phyloP scores from a whole-genome alignment of 148 eudicot genomes.

The Agrostemma githago region DNA sequence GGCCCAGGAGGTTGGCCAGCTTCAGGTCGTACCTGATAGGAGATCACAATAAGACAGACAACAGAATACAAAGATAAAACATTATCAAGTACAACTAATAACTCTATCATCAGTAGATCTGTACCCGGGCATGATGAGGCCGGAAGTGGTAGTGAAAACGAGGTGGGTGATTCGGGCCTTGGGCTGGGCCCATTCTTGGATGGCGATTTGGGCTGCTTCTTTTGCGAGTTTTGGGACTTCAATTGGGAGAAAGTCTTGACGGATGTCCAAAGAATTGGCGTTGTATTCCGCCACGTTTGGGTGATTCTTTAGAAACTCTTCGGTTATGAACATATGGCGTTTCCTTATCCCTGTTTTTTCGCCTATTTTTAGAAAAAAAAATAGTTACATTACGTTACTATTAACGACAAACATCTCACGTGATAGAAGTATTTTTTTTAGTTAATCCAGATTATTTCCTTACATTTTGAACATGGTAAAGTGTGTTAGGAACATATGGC shows the following conservation, averaged over 20 bases:
- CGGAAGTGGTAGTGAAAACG: slow-evolving; percentile 14
- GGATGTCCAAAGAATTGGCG: neutral
- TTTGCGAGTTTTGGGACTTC: slow-evolving; percentile 9
- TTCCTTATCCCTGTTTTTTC: neutral
- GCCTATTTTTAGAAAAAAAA: neutral
- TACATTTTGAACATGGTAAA: too few species aligned
- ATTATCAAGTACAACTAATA: too few species aligned
- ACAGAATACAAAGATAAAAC: too few species aligned
- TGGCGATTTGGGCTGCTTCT: neutral
- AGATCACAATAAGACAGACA: too few species aligned
- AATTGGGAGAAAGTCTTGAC: slow-evolving; percentile 2
- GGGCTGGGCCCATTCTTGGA: slow-evolving; percentile 11
- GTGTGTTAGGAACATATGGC: neutral
- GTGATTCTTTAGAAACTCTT: neutral
- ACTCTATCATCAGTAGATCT: too few species aligned
- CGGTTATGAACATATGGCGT: neutral
- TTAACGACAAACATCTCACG: too few species aligned
- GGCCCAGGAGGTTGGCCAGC: slow-evolving; percentile 10
- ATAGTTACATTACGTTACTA: too few species aligned
- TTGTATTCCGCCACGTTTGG: neutral
- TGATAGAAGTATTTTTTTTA: too few species aligned
- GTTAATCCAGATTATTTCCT: too few species aligned
- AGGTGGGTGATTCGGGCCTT: slow-evolving; percentile 23
- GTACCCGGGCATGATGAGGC: slow-evolving; percentile 19
- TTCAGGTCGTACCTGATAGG: slow-evolving; percentile 4